Conservation (phyloP, 495 filamentous ascomycete species). For the Podospora pseudocomata region DNA sequence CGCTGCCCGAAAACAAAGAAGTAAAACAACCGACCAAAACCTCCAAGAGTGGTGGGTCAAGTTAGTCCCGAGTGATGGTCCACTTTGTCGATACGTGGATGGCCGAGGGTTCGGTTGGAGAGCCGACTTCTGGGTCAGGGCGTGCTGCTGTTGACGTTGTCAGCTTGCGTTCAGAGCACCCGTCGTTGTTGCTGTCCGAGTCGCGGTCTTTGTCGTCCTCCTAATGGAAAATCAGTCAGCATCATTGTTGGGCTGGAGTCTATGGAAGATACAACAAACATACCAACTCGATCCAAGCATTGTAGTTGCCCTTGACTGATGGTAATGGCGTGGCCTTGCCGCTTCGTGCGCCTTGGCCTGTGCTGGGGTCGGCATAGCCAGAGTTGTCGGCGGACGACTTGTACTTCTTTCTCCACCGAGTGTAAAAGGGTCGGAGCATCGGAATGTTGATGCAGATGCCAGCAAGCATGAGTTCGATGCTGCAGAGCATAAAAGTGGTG, state of each 20-base stretch:
- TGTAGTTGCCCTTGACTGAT: not conserved
- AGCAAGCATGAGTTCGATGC: conserved; percentile 7
- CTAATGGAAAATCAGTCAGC: not conserved
- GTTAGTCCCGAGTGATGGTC: not conserved
- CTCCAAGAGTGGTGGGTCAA: not conserved
- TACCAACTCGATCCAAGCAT: conserved; percentile 12
- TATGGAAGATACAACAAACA: not conserved
- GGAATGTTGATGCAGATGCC: conserved; percentile 10
- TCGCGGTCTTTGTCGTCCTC: conserved; percentile 8
- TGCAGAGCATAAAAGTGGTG: conserved; percentile 12
- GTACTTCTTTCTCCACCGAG: conserved; percentile 1
- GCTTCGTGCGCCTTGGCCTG: not conserved
- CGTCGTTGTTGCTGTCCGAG: conserved; percentile 4
- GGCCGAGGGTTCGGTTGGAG: not conserved
- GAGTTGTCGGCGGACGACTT: conserved; percentile 1
- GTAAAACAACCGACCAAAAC: not conserved
- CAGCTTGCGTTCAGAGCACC: not conserved
- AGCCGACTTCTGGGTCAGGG: not conserved
- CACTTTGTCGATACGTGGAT: conserved; percentile 9
- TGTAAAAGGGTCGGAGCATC: conserved; percentile 10
- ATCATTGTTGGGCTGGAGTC: not conserved
- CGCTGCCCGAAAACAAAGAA: not conserved
- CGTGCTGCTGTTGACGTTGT: not conserved
- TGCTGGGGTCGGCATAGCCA: not conserved
- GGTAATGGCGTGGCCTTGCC: not conserved